Conservation (phyloP, 1,284 basidiomycete species). For the Ceratobasidium sp. region DNA sequence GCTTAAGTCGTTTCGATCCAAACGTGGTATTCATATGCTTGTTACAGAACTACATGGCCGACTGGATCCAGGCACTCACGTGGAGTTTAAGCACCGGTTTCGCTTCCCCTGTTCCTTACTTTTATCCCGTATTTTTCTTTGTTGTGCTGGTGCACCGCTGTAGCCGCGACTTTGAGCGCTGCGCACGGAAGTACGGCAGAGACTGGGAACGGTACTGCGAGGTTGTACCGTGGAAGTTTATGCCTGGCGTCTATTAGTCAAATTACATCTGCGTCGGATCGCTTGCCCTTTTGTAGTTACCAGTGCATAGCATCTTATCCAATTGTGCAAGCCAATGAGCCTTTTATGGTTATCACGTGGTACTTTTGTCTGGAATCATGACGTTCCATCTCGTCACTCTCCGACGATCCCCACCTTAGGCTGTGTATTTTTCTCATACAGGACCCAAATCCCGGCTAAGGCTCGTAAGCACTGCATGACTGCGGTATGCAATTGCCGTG, state of each 20-base stretch:
- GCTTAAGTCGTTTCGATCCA: neutral
- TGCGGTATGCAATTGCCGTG: neutral
- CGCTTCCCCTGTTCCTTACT: slow-evolving; percentile 90
- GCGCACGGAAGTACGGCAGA: slow-evolving; percentile 92
- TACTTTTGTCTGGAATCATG: neutral
- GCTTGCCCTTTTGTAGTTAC: too few species aligned
- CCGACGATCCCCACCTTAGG: neutral
- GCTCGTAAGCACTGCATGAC: slow-evolving; percentile 17
- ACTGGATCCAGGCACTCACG: slow-evolving; percentile 87
- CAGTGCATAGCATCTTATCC: too few species aligned
- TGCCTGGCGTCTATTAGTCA: slow-evolving; percentile 68
- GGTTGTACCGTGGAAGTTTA: slow-evolving; percentile 89
- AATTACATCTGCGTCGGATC: too few species aligned
- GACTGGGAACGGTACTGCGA: slow-evolving; percentile 93
- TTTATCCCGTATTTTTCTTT: slow-evolving; percentile 94
- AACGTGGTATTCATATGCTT: neutral
- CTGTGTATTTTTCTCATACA: slow-evolving; percentile 13
- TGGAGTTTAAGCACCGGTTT: slow-evolving; percentile 92
- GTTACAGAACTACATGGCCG: slow-evolving; percentile 80
- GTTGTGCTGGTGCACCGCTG: slow-evolving; percentile 88
- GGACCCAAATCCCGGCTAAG: too few species aligned
- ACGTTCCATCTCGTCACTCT: neutral
- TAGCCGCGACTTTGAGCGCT: slow-evolving; percentile 91
- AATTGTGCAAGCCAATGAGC: too few species aligned
- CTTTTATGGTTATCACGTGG: too few species aligned